Evolutionary conservation across 306 rosid genomes (phyloP).

Genomic region (Betula pendula): DNA sequence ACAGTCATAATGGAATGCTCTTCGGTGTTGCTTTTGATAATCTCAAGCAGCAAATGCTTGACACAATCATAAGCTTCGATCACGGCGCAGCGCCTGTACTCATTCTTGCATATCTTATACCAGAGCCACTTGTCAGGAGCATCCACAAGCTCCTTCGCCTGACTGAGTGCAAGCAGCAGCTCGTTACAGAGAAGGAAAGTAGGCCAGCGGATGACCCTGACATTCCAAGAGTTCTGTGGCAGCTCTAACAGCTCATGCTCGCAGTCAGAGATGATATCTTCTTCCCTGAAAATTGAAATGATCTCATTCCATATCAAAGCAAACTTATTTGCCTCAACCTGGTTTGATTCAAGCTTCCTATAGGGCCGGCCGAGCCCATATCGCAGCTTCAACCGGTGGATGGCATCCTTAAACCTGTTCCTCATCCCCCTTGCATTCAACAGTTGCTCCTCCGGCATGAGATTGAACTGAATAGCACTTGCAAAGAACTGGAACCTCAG

Average conservation of each 20-base stretch:
- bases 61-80: conserved; percentile 82
- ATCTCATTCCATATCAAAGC: conserved; percentile 98
- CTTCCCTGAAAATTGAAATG: conserved; percentile 84
- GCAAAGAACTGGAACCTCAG: conserved; percentile 98
- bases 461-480: conserved; percentile 90
- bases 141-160: conserved; percentile 83
- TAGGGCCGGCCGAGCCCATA: conserved; percentile 93
- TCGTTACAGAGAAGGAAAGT: conserved; percentile 95
- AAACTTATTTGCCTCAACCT: conserved; percentile 87
- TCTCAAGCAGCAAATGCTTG: conserved; percentile 67
- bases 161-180: conserved; percentile 88
- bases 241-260: conserved; percentile 89
- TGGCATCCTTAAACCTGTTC: conserved; percentile 83
- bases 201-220: conserved; percentile 94
- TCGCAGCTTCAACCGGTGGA: conserved; percentile 87
- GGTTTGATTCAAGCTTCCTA: conserved; percentile 85
- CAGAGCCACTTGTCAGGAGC: conserved; percentile 78
- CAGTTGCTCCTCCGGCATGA: conserved; percentile 94
- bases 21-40: conserved; percentile 61
- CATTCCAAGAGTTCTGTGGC: conserved; percentile 86
- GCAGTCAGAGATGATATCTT: conserved; percentile 83
- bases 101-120: conserved; percentile 83
- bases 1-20: conserved; percentile 87
- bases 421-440: conserved; percentile 74
- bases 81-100: conserved; percentile 88